Percentiles rank a stretch among this genome's conserved stretches.
Evolutionary conservation across 176 grass and related monocot genomes (phyloP).

Genomic region (Avena sativa): DNA sequence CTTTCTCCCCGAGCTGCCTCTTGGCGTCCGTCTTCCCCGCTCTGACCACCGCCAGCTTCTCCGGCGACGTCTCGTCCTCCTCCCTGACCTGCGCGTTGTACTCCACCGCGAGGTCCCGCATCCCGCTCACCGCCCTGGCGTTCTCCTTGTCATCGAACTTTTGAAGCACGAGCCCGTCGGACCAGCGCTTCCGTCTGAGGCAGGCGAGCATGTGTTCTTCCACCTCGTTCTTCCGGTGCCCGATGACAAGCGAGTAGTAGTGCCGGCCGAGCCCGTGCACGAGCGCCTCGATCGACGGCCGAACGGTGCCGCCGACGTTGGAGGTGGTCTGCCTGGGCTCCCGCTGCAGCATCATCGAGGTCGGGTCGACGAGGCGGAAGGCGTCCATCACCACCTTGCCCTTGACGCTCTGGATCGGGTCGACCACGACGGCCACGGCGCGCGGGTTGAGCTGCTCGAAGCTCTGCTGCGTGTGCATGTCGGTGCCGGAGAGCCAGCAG

Average conservation of each 20-base stretch:
- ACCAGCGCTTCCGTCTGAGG: background rate
- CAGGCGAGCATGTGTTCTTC: conserved; percentile 28
- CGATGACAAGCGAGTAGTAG: conserved; percentile 33
- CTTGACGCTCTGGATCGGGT: conserved; percentile 78
- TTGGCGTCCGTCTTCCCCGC: conserved; percentile 66
- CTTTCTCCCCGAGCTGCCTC: conserved; percentile 63
- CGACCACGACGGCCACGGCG: conserved; percentile 72
- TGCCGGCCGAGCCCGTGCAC: background rate
- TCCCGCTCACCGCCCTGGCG: background rate
- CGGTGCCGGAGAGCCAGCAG: conserved; percentile 76
- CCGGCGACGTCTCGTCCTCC: conserved; percentile 64
- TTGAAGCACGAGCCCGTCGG: background rate
- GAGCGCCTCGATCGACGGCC: conserved; percentile 58
- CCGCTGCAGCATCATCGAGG: conserved; percentile 58
- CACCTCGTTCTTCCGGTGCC: background rate
- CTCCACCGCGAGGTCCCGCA: conserved; percentile 54
- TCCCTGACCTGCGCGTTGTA: conserved; percentile 69
- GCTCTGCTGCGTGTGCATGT: conserved; percentile 72
- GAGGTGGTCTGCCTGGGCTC: conserved; percentile 74
- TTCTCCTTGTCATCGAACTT: background rate
- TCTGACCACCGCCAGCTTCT: conserved; percentile 66
- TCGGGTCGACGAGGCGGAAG: conserved; percentile 42
- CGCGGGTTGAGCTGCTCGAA: conserved; percentile 75
- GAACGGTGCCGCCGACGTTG: conserved; percentile 64
- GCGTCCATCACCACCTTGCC: conserved; percentile 69